phyloP scores from a whole-genome alignment of 2,329 filamentous ascomycete genomes.

The Anisogramma anomala region DNA sequence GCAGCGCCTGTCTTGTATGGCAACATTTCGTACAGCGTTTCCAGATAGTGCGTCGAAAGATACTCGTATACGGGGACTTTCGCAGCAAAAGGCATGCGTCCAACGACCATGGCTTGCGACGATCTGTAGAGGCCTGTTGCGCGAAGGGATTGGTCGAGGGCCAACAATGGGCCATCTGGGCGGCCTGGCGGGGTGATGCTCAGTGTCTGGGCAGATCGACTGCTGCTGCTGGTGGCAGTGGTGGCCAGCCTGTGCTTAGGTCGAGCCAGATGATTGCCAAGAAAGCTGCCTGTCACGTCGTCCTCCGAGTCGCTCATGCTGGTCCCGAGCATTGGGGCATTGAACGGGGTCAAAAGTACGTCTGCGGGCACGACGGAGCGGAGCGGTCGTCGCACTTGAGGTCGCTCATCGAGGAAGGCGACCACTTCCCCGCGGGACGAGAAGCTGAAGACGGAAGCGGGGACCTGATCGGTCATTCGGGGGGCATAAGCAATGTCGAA shows the following conservation, averaged over 20 bases:
- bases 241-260: slow-evolving; percentile 32
- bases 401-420: slow-evolving; percentile 50
- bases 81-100: slow-evolving; percentile 38
- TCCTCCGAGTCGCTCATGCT: slow-evolving; percentile 56
- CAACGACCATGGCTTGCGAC: slow-evolving; percentile 53
- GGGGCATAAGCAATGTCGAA: slow-evolving; percentile 54
- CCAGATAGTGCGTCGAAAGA: slow-evolving; percentile 44
- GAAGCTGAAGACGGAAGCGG: slow-evolving; percentile 50
- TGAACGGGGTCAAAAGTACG: slow-evolving; percentile 33
- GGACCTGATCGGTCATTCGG: slow-evolving; percentile 49
- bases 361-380: slow-evolving; percentile 21
- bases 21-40: slow-evolving; percentile 38
- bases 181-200: slow-evolving; percentile 45
- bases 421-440: slow-evolving; percentile 47
- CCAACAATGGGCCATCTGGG: slow-evolving; percentile 33
- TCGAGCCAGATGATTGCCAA: slow-evolving; percentile 34
- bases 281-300: slow-evolving; percentile 49
- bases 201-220: slow-evolving; percentile 31
- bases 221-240: slow-evolving; percentile 27
- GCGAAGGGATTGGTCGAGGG: slow-evolving; percentile 46
- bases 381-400: slow-evolving; percentile 31
- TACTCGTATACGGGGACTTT: slow-evolving; percentile 44
- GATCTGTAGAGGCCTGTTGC: slow-evolving; percentile 46
- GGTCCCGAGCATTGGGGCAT: slow-evolving; percentile 39
- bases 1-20: slow-evolving; percentile 28